Evolutionary conservation across 2,329 filamentous ascomycete species (phyloP), one percentile per base, ranked within the genome.

Genomic region (Tolypocladium tropicale): DNA sequence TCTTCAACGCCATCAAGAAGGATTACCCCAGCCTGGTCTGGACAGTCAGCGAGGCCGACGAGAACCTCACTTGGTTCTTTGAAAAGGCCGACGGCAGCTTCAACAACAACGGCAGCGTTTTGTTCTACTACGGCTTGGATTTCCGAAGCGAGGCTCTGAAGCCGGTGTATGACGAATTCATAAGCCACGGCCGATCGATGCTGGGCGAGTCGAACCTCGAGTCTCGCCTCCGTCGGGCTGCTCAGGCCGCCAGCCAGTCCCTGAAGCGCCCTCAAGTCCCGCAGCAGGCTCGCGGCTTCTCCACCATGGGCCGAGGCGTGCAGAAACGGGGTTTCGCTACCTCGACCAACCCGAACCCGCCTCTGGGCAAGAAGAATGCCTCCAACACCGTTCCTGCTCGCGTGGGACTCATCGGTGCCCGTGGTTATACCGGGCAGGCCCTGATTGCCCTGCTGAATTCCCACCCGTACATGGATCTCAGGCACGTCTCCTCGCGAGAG

Each of bases 41-140:
- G 93, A 95, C 91, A n/a, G 93, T 96, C 58, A 93, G 89, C 76
- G 88, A 92, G 67, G 88, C 95, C 63, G 92, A 97, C 65, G 93
- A 97, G 80, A 96, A 97, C 71, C 78, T 97, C 65, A 92, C 90
- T 12, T 97, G 93, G 94, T 96, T 97, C 78, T 95, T 95, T 63
- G 92, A 96, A 73, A 96, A 96, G 79, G 88, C 93, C 11, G 91
- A 96, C 64, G 93, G 94, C 56, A 96, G 90, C 72, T 82, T 96
- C 65, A 90, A 88, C 60, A 84, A 86, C 56, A 85, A 90, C 63
- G 90, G 90, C 57, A 90, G 92, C 67, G 90, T 96, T 41, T 85
- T 97, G 67, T 97, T 97, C 79, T 97, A 93, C 89, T 96, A 95
- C 71, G 92, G 92, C 54, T 84, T 94, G 57, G 88, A 94, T 62